A percentile compares a stretch with the other conserved stretches of the same genome.
Evolutionary conservation across 148 eudicot genomes (phyloP).

Genomic region (Amaranthus palmeri): DNA sequence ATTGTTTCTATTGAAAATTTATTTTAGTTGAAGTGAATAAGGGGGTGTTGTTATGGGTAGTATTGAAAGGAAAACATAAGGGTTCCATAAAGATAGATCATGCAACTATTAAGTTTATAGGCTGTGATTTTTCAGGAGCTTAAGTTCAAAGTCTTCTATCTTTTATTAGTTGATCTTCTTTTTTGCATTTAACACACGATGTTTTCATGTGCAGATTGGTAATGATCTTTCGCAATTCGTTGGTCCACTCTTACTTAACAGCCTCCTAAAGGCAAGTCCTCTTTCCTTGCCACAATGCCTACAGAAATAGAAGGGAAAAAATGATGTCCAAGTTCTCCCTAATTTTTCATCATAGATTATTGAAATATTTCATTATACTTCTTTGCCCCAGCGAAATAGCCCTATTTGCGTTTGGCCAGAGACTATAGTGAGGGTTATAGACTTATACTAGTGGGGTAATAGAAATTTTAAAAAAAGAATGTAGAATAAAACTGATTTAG

Average conservation of each 20-base stretch:
- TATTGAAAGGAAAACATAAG: too few species aligned
- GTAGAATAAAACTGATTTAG: too few species aligned
- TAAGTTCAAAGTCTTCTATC: background rate
- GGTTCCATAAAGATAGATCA: background rate
- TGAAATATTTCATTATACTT: background rate
- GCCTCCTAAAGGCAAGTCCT: constrained; percentile 53
- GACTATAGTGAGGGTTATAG: too few species aligned
- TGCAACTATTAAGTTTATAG: background rate
- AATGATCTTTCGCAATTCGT: constrained; percentile 77
- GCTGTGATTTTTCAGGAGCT: background rate
- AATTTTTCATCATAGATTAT: background rate
- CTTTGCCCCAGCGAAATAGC: too few species aligned
- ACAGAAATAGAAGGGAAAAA: background rate
- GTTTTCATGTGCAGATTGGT: constrained; percentile 51
- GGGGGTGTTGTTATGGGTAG: too few species aligned
- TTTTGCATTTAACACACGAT: constrained; percentile 14
- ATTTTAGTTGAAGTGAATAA: too few species aligned
- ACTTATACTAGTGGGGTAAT: too few species aligned
- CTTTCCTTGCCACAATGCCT: background rate
- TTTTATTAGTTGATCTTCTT: background rate
- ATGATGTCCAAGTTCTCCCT: background rate
- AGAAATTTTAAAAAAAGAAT: too few species aligned
- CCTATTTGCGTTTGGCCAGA: too few species aligned
- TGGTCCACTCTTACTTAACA: constrained; percentile 62
- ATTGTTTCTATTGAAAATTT: background rate